Evolutionary conservation across 176 grass and related monocot genomes (phyloP), one percentile per base, ranked within the genome.

Genomic region (Aegilops umbellulata): DNA sequence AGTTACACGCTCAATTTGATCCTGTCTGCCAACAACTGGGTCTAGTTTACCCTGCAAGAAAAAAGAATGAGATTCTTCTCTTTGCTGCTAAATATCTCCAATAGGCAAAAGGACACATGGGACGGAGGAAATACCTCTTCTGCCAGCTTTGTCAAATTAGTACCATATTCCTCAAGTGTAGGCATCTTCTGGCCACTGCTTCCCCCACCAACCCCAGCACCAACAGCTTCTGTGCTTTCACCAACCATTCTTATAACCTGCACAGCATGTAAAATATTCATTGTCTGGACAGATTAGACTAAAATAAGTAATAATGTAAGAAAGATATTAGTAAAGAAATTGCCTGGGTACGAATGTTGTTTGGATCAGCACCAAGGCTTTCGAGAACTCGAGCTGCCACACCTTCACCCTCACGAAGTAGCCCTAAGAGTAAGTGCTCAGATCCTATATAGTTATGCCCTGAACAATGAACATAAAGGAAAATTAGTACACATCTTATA

Each of bases 181-280:
- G 97, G 97, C 94, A 95, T 94, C 87, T 99, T 99, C 86, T 94
- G 91, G 7, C 97, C 94, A 82, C 96, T 94, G 69, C 90, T 94
- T 76, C 91, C 96, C 22, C 96, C 96, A 30, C 93, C 96, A 90
- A 98, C 93, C 80, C 90, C 93, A 74, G 93, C 96, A 88, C 96
- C 94, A 41, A 95, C 90, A 62, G 92, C 92, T 92, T 99, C 97
- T 5, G 97, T 91, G 69, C 92, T 99, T 86, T 99, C 97, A 27
- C 97, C 97, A 77, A 99, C 92, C 97, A 99, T 99, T 87, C 97
- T 81, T 92, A 99, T 99, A 60, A 99, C 97, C 97, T 99, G 76
- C 29, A 86, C 38, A 64, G 47, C 51, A 79, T 73, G 30, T 82
- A 72, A 35, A 25, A 85, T 5, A 39, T 87, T 87, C 13, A 84